Conservation (phyloP, 1,284 basidiomycete species). For the Termitomyces sp. region DNA sequence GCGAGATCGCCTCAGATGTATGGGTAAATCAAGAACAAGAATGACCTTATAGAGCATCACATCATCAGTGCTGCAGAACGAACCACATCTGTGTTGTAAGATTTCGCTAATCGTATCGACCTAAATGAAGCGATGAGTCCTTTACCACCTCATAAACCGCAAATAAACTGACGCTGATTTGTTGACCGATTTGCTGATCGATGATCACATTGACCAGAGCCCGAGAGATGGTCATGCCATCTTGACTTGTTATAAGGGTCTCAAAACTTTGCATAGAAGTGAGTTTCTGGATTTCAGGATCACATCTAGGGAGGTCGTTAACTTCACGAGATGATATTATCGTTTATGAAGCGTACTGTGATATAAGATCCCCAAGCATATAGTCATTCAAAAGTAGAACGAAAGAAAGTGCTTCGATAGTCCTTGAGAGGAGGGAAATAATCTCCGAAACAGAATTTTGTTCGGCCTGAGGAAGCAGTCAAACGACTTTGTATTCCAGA, state of each 20-base stretch:
- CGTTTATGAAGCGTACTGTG: constrained; percentile 48
- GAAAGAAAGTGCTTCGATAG: constrained; percentile 92
- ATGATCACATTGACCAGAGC: constrained; percentile 94
- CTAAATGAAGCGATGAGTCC: constrained; percentile 32
- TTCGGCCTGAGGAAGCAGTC: constrained; percentile 52
- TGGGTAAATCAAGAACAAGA: constrained; percentile 5
- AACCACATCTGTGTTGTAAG: constrained; percentile 90
- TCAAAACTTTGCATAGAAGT: constrained; percentile 75
- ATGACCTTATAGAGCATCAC: constrained; percentile 95
- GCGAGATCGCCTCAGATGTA: constrained; percentile 5
- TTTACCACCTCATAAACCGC: constrained; percentile 1
- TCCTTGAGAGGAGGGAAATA: constrained; percentile 69
- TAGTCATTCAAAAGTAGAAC: constrained; percentile 90
- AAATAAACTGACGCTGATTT: constrained; percentile 74
- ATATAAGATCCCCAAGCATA: constrained; percentile 80
- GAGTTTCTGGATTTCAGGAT: constrained; percentile 60
- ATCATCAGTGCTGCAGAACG: constrained; percentile 97
- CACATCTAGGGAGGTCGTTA: constrained; percentile 46
- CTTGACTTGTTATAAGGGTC: constrained; percentile 77
- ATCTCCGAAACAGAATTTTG: constrained; percentile 76
- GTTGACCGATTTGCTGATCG: constrained; percentile 95
- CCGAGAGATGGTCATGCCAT: constrained; percentile 80
- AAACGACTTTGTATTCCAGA: background rate
- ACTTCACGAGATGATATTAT: constrained; percentile 6
- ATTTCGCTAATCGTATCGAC: constrained; percentile 96